Base-by-base conservation (phyloP, 1,284 basidiomycete species). In the Puccinia hordei region DNA sequence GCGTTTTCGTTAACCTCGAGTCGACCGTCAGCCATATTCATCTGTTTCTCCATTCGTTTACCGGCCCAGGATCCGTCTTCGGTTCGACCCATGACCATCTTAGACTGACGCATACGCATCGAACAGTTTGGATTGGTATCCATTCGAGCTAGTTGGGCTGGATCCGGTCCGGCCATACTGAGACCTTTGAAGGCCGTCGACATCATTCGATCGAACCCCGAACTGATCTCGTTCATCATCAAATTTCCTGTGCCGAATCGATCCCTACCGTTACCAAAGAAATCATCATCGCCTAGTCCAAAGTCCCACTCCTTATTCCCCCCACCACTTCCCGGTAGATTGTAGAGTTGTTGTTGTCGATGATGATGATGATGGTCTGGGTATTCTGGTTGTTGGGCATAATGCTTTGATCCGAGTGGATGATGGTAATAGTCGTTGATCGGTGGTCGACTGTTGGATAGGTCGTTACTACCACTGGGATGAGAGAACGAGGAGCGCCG, bases 31-130 rank as follows among this genome's bases (percentile, higher is more conserved):
- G 66, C 46, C 51, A 79, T 55, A n/a, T 68, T 55, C 76, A 79
- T 79, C 30, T 79, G 76, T 61, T 79, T 79, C 41, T 79, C 66
- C 65, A 71, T 41, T 27, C 65, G 51, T 61, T 79, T 66, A 8
- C 76, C 76, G 12, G 76, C 53, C 76, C 76, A 79, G 3, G 65
- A 71, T 6, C 76, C 76, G 44, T 79, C 76, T 44, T 71, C 33
- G 24, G 63, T 79, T 15, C 65, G 66, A 19, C 76, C 76, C 65
- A 79, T 69, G 44, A 79, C 68, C 76, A 68, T 79, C 44, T 72
- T 79, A 17, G 76, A 79, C 59, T 79, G 76, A 5, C 66, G 30
- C 44, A 79, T 66, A 19, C 75, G 44, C 75, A 77, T 77, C 44
- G 63, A 41, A 49, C 76, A 72, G 66, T 71, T 61, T 12, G 33